phyloP scores from a whole-genome alignment of 192 early-diverging fungal genomes.

The Chytriomyces sp. region DNA sequence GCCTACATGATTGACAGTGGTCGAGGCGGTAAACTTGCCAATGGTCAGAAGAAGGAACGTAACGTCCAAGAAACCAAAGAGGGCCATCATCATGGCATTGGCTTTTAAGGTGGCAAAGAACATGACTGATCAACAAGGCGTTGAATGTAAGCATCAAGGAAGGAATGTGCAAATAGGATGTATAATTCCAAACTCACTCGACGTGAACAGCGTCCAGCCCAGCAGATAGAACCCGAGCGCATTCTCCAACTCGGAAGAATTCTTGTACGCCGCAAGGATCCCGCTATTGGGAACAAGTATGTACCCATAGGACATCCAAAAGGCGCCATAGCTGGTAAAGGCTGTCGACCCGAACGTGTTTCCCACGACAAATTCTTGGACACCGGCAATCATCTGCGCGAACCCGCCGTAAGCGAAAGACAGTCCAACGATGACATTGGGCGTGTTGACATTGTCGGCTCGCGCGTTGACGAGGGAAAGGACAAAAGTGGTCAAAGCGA shows the following conservation, averaged over 20 bases:
- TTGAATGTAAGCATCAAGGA: no score
- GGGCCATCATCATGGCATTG: no score
- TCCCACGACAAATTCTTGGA: conserved; percentile 76
- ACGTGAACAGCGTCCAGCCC: background rate
- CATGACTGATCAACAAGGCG: no score
- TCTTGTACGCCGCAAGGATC: background rate
- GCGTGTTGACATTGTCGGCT: background rate
- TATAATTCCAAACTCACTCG: no score
- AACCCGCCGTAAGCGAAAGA: conserved; percentile 76
- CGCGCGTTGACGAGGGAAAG: background rate
- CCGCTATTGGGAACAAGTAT: background rate
- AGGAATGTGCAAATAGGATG: no score
- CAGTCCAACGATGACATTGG: conserved; percentile 60
- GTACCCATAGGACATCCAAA: conserved; percentile 3
- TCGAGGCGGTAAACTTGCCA: no score
- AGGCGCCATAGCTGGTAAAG: conserved; percentile 58
- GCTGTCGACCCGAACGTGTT: conserved; percentile 85
- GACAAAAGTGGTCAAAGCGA: no score
- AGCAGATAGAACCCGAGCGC: background rate
- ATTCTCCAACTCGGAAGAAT: background rate
- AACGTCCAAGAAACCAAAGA: no score
- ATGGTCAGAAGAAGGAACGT: no score
- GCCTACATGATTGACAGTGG: no score
- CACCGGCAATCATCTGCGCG: conserved; percentile 73
- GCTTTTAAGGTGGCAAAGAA: no score